Evolutionary conservation across 768 basidiomycete genomes (phyloP).

Genomic region (Suillus brevipes): DNA sequence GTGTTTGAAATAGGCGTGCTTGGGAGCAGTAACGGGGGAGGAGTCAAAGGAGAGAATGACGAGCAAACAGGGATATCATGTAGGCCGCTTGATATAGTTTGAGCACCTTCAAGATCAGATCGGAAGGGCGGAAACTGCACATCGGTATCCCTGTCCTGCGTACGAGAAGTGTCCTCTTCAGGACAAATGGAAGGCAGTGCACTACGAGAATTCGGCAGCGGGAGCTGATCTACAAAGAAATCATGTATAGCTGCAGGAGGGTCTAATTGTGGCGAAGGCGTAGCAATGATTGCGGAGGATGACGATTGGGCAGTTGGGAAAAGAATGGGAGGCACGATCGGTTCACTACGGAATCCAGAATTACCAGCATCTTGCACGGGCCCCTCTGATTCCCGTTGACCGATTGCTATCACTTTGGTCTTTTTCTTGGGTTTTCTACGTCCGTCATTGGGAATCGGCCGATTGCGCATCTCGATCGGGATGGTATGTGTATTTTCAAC

Average conservation of each 20-base stretch:
- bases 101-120: background rate
- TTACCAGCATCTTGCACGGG: background rate
- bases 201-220: background rate
- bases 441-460: conserved; percentile 13
- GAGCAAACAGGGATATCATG: no score
- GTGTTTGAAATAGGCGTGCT: background rate
- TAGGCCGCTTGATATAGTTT: background rate
- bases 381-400: background rate
- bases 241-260: background rate
- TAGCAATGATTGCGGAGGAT: background rate
- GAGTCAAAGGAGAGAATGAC: background rate
- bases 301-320: background rate
- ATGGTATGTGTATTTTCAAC: conserved; percentile 1
- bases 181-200: background rate
- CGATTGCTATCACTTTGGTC: background rate
- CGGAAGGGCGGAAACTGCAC: background rate
- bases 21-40: background rate
- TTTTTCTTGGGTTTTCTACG: conserved; percentile 2
- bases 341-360: background rate
- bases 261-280: background rate
- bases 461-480: conserved; percentile 4
- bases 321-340: background rate
- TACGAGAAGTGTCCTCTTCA: background rate
- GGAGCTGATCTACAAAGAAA: background rate
- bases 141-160: background rate